Percentiles rank a stretch among this genome's conserved stretches.
These are phyloP conservation scores for Sclerotinia sclerotiorum DNA, from an alignment of 2,329 filamentous ascomycete species.

Conservation along the genomic window DNA sequence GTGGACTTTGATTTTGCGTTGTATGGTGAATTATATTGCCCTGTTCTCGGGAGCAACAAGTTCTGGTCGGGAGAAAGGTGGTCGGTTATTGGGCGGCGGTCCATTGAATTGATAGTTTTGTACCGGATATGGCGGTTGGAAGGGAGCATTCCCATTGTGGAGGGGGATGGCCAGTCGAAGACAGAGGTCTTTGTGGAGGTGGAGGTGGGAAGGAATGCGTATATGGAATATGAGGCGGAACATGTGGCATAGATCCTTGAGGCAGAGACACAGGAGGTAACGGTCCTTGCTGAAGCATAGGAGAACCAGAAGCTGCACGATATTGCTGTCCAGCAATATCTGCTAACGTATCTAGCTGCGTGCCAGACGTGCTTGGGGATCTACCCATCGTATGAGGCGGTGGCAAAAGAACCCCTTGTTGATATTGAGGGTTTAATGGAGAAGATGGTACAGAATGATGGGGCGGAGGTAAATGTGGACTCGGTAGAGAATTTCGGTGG, in stretches of 20 bases:
- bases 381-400: conserved; percentile 32
- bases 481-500: conserved; percentile 33
- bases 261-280: conserved; percentile 20
- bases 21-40: conserved; percentile 41
- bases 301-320: conserved; percentile 35
- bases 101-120: conserved; percentile 28
- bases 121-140: conserved; percentile 27
- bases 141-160: conserved; percentile 29
- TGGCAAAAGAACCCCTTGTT: conserved; percentile 33
- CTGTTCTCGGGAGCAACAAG: conserved; percentile 34
- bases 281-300: conserved; percentile 34
- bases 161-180: conserved; percentile 31
- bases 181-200: conserved; percentile 31
- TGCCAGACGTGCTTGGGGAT: conserved; percentile 31
- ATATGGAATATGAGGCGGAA: conserved; percentile 24
- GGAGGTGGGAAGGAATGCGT: conserved; percentile 31
- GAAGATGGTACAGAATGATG: conserved; percentile 39
- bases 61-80: conserved; percentile 30
- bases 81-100: conserved; percentile 28
- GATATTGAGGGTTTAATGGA: conserved; percentile 33
- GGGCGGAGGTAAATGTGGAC: conserved; percentile 35
- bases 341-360: conserved; percentile 37
- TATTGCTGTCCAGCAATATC: conserved; percentile 40
- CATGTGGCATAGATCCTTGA: conserved; percentile 12
- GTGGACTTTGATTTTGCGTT: conserved; percentile 35